Evolutionary conservation across 2,329 filamentous ascomycete genomes (phyloP), one percentile per base, ranked within the genome.

Genomic region (Ophiocordyceps robertsii): DNA sequence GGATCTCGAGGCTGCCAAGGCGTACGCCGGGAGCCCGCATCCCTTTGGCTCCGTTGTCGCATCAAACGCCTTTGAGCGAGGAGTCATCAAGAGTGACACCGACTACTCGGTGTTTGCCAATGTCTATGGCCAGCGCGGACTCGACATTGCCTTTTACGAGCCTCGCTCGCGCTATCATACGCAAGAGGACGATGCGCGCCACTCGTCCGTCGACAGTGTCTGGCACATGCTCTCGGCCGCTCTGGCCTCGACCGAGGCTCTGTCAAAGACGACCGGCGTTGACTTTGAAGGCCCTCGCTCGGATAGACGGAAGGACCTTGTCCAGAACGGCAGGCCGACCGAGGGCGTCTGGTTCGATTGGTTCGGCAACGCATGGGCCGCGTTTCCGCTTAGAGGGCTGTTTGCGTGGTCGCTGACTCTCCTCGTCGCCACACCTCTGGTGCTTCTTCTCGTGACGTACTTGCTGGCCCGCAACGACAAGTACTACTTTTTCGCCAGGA

Each of bases 201-300:
- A 95, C 60, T 83, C 88, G 0, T 83, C 78, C n/a, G 61, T 62
- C 45, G 64, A 66, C 38, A 80, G 75, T 47, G 62, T 96, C 17
- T 96, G 89, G 89, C 89, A 96, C 59, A 96, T 98, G 92, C 70
- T 98, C 32, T 93, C 86, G 32, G 81, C 81, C 13, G 79, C 88
- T 6, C 64, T 95, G 21, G 75, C 80, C 7, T 92, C 89, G 0
- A 77, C 85, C 19, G 71, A 81, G 53, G 70, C 70, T 2, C 69
- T 96, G 37, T 81, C 86, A 0, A 74, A 77, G 13, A 77, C 86
- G 50, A 77, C 73, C 1, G 80, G 77, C 44, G 66, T 73, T 38
- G 70, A 68, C 3, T 95, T 93, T 53, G 73, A 75, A 40, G 76
- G 80, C 6, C 62, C 67, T 14, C 61, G 73, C 33, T 62, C 66